phyloP scores from a whole-genome alignment of 306 rosid genomes.

The Rosa chinensis region DNA sequence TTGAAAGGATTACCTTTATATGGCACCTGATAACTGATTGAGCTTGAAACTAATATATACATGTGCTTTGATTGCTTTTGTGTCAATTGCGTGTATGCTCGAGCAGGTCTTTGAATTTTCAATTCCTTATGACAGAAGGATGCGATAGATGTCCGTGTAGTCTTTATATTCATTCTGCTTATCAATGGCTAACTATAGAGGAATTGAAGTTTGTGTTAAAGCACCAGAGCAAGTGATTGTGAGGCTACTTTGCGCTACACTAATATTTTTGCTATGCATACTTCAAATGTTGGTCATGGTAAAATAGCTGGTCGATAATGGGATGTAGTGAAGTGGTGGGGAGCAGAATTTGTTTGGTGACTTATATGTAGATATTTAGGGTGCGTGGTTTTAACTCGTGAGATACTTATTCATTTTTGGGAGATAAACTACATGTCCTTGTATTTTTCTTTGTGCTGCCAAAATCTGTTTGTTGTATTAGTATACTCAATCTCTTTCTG shows the following conservation, averaged over 20 bases:
- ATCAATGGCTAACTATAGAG: background rate
- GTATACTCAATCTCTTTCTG: background rate
- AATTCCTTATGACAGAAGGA: conserved; percentile 8
- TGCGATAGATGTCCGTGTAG: background rate
- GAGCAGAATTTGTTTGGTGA: background rate
- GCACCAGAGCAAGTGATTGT: background rate
- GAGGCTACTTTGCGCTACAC: background rate
- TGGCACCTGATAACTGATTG: conserved; percentile 9
- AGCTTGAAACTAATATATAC: conserved; percentile 2
- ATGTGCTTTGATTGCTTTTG: conserved; percentile 28
- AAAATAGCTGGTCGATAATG: background rate
- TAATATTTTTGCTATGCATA: background rate
- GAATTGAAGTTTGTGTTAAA: background rate
- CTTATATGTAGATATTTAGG: background rate
- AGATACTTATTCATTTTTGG: background rate
- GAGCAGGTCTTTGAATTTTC: conserved; percentile 14
- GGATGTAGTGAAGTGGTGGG: background rate
- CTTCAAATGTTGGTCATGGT: background rate
- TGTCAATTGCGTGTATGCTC: conserved; percentile 26
- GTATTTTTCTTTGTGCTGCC: background rate
- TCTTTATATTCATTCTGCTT: background rate
- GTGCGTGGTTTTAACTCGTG: background rate
- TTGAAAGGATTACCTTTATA: background rate
- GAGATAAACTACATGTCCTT: background rate
- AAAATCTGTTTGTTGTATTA: background rate